These are phyloP conservation scores for Aspergillus ellipticus DNA, from an alignment of 495 filamentous ascomycete genomes.

Conservation along the genomic window DNA sequence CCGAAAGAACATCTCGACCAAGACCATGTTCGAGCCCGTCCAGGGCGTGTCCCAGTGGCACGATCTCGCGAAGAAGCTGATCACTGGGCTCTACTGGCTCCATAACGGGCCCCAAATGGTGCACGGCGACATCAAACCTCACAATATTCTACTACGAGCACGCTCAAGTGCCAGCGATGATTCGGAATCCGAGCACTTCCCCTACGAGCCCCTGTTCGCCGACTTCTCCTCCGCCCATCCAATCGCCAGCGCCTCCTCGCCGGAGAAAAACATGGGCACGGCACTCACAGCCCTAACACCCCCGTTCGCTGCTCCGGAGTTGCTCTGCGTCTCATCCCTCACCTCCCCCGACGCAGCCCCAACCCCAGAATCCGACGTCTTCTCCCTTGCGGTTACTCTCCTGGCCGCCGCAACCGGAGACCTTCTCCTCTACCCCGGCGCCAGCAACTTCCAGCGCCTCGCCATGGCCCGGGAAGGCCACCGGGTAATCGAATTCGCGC, in stretches of 20 bases:
- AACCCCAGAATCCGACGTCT: slow-evolving; percentile 46
- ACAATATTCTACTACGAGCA: slow-evolving; percentile 46
- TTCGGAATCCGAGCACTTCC: slow-evolving; percentile 21
- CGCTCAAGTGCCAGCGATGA: slow-evolving; percentile 8
- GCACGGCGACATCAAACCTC: slow-evolving; percentile 57
- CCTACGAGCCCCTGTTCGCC: slow-evolving; percentile 46
- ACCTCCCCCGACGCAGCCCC: slow-evolving; percentile 26
- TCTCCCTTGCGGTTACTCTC: slow-evolving; percentile 54
- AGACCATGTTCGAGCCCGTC: slow-evolving; percentile 52
- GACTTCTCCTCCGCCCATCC: slow-evolving; percentile 59
- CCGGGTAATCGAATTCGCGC: slow-evolving; percentile 43
- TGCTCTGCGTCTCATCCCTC: slow-evolving; percentile 39
- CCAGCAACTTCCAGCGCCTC: slow-evolving; percentile 38
- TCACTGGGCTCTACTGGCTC: slow-evolving; percentile 51
- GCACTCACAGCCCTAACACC: slow-evolving; percentile 50
- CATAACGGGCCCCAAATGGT: slow-evolving; percentile 41
- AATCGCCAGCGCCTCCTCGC: slow-evolving; percentile 16
- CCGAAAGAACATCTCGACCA: slow-evolving; percentile 32
- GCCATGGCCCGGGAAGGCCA: slow-evolving; percentile 48
- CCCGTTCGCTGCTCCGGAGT: slow-evolving; percentile 56
- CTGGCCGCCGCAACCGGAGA: slow-evolving; percentile 53
- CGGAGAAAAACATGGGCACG: slow-evolving; percentile 18
- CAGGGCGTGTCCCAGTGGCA: slow-evolving; percentile 39
- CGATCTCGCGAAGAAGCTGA: slow-evolving; percentile 44
- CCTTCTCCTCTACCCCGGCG: slow-evolving; percentile 47